Percentiles rank a stretch among this genome's conserved stretches.
Evolutionary conservation across 805 yeast species (phyloP).

Genomic region (Suhomyces tanzawaensis): DNA sequence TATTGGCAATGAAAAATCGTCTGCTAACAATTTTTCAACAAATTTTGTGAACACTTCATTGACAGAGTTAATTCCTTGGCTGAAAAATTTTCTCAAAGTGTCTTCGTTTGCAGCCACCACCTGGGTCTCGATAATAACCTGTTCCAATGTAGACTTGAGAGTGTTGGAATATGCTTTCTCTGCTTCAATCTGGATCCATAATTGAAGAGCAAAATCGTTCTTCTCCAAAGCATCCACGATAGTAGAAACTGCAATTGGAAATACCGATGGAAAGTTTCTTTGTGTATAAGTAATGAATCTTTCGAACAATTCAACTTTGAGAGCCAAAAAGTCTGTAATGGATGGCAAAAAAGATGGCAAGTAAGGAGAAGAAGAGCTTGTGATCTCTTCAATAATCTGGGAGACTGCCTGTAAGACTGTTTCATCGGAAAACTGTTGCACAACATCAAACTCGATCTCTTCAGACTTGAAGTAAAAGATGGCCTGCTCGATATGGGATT

Average conservation of each 20-base stretch:
- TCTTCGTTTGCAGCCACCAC: slow-evolving; percentile 7
- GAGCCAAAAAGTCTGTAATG: slow-evolving; percentile 47
- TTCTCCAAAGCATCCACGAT: slow-evolving; percentile 33
- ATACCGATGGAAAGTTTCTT: slow-evolving; percentile 43
- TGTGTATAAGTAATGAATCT: slow-evolving; percentile 46
- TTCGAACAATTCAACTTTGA: slow-evolving; percentile 46
- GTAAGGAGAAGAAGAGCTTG: slow-evolving; percentile 54
- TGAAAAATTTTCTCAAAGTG: slow-evolving; percentile 26
- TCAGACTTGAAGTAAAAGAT: slow-evolving; percentile 57
- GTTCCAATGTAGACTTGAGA: slow-evolving; percentile 13
- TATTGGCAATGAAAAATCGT: slow-evolving; percentile 14
- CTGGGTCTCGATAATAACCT: slow-evolving; percentile 8
- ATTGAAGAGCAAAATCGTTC: slow-evolving; percentile 42
- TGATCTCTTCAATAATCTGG: slow-evolving; percentile 53
- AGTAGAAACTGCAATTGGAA: slow-evolving; percentile 36
- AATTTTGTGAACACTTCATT: slow-evolving; percentile 28
- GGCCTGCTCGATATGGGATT: slow-evolving; percentile 82
- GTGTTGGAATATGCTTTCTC: neutral
- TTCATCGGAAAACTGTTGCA: slow-evolving; percentile 26
- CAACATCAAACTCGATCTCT: slow-evolving; percentile 48
- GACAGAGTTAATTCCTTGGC: slow-evolving; percentile 20
- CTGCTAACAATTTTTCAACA: slow-evolving; percentile 18
- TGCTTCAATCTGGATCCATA: slow-evolving; percentile 32
- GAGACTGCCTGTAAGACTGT: slow-evolving; percentile 38
- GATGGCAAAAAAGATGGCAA: slow-evolving; percentile 54